Evolutionary conservation across 768 basidiomycete genomes (phyloP), one percentile per base, ranked within the genome.

Genomic region (Xerocomus potaroensis): DNA sequence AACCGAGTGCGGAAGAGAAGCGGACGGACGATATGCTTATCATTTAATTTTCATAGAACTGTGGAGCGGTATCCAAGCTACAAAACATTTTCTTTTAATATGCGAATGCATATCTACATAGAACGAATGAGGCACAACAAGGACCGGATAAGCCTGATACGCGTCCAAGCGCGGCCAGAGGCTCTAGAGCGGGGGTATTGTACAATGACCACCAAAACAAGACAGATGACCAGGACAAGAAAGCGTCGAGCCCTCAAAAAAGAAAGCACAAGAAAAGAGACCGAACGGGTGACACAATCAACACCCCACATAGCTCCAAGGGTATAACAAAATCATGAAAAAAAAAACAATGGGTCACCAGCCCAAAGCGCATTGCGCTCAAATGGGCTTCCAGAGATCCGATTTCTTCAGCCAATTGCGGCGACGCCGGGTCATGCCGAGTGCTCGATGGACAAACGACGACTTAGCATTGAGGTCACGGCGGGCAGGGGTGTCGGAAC

Each of bases 331-430:
- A 34, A 32, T 19, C 30, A n/a, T n/a, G n/a, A 8, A 23, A n/a
- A 9, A 8, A 23, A n/a, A 9, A 21, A 34, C 14, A 5, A 31
- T 24, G 18, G 38, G 36, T 22, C 4, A 31, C 43, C 32, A 15
- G 43, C 18, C 31, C 5, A 9, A 18, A 7, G 32, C 38, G n/a
- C n/a, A 16, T 35, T 22, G 14, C 30, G 32, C 14, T 53, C 33
- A 56, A 9, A 62, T 12, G 2, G 49, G 49, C 0, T 49, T 49
- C 58, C 54, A 54, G 47, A 60, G 1, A 38, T 56, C 48, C 3
- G 24, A 41, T 36, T 46, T 52, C 21, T 14, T 49, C 22, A 45
- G 14, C 30, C 43, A 35, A 1, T 6, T n/a, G 21, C 55, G 56
- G 18, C 45, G 50, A 29, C 43, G 61, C 18, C 51, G 58, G 30